Evolutionary conservation across 1,284 basidiomycete species (phyloP).

Genomic region (Sporisorium scitamineum): DNA sequence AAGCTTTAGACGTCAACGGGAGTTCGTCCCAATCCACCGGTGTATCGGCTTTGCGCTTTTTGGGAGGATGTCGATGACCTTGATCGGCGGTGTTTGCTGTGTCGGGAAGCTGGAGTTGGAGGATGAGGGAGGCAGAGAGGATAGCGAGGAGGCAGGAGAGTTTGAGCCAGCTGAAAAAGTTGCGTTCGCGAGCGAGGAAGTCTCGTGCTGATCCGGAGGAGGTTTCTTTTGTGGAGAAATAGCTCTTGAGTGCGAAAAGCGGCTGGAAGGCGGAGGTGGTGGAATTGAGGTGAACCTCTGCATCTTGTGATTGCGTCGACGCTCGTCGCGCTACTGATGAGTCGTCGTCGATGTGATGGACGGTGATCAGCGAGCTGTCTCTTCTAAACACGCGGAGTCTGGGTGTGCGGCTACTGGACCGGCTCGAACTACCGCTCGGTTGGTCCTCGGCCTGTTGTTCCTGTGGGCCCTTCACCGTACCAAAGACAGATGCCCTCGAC

Average conservation of each 20-base stretch:
- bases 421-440: background rate
- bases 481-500: slow-evolving; percentile 4
- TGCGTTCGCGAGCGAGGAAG: slow-evolving; percentile 43
- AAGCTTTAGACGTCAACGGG: slow-evolving; percentile 21
- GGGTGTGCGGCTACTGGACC: background rate
- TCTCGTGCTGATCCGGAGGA: slow-evolving; percentile 30
- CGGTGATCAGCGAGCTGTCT: slow-evolving; percentile 31
- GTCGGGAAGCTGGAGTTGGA: slow-evolving; percentile 37
- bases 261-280: background rate
- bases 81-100: background rate
- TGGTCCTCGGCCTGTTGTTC: background rate
- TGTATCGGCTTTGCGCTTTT: background rate
- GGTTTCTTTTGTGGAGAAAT: slow-evolving; percentile 16
- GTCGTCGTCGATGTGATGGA: slow-evolving; percentile 22
- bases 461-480: slow-evolving; percentile 15
- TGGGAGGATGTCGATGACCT: background rate
- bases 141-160: slow-evolving; percentile 43
- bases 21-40: slow-evolving; percentile 33
- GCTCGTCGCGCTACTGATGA: background rate
- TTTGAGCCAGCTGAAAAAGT: slow-evolving; percentile 41
- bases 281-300: slow-evolving; percentile 1
- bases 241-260: background rate
- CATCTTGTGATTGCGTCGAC: background rate
- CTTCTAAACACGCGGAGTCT: slow-evolving; percentile 6
- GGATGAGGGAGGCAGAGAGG: slow-evolving; percentile 33